These are phyloP conservation scores for Selaginella moellendorffii DNA, from an alignment of 75 land plant species.

Conservation along the genomic window DNA sequence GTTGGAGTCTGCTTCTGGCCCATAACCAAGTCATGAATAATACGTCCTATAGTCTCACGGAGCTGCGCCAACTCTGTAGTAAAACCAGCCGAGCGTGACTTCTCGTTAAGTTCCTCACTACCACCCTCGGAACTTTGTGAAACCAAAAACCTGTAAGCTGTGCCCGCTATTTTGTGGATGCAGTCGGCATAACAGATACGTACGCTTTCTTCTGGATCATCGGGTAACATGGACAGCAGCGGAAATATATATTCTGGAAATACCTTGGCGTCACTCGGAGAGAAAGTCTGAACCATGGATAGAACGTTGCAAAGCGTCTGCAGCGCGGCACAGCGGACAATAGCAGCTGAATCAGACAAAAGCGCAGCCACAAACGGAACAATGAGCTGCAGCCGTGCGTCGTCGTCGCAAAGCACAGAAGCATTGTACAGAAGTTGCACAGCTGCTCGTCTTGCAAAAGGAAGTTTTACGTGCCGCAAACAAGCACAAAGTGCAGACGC, in stretches of 20 bases:
- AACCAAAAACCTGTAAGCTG: conserved; percentile 60
- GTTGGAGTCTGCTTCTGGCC: conserved; percentile 91
- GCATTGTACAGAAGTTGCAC: conserved; percentile 50
- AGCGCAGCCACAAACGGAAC: conserved; percentile 86
- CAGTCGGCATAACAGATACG: conserved; percentile 91
- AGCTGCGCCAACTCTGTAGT: conserved; percentile 55
- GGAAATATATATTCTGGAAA: conserved; percentile 98
- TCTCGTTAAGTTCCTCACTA: too few relatives aligned
- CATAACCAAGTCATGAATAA: conserved; percentile 95
- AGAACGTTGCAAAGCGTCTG: conserved; percentile 73
- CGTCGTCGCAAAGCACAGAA: conserved; percentile 75
- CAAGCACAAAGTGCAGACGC: conserved; percentile 90
- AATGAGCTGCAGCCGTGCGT: conserved; percentile 80
- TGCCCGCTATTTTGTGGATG: conserved; percentile 70
- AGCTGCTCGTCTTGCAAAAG: conserved; percentile 68
- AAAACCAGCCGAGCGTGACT: too few relatives aligned
- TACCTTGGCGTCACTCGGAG: conserved; percentile 96
- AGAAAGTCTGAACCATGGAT: conserved; percentile 64
- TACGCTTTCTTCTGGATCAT: conserved; percentile 99
- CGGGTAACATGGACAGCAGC: conserved; percentile 94
- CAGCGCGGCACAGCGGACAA: conserved; percentile 95
- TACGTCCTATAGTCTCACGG: conserved; percentile 77
- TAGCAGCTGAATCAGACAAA: conserved; percentile 85
- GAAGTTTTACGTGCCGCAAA: conserved; percentile 77
- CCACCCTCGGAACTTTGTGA: neutral